A percentile compares a stretch with the other conserved stretches of the same genome.
Conservation (phyloP, 2,329 filamentous ascomycete species). For the Alternaria sp. region DNA sequence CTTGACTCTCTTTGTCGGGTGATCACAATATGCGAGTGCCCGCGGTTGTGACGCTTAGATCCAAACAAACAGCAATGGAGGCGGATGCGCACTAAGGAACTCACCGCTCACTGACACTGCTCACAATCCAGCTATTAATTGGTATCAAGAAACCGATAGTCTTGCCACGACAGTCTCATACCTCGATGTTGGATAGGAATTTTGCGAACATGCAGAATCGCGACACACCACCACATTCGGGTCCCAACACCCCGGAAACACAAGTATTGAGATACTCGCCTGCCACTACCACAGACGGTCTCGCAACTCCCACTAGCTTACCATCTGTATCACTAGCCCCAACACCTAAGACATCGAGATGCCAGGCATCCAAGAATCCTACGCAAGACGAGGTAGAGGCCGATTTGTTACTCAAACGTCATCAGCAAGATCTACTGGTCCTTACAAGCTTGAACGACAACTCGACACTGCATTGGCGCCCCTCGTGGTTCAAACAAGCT, state of each 20-base stretch:
- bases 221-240: conserved; percentile 13
- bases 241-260: conserved; percentile 5
- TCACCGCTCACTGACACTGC: conserved; percentile 2
- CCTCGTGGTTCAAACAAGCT: conserved; percentile 34
- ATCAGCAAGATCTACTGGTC: conserved; percentile 40
- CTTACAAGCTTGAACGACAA: conserved; percentile 41
- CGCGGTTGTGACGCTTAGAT: not conserved
- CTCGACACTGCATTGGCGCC: conserved; percentile 39
- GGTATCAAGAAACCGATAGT: not conserved
- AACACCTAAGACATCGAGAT: not conserved
- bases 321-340: not conserved
- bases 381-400: conserved; percentile 28
- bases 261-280: not conserved
- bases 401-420: conserved; percentile 23
- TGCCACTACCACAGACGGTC: not conserved
- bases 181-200: not conserved
- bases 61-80: not conserved
- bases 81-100: not conserved
- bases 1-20: not conserved
- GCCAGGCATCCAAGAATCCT: not conserved
- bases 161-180: not conserved
- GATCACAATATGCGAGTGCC: conserved; percentile 8
- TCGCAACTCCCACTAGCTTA: conserved; percentile 2
- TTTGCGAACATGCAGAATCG: conserved; percentile 3
- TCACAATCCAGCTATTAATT: not conserved